Evolutionary conservation across 352 stramenopile species (phyloP).

Genomic region (Plasmopara muralis): DNA sequence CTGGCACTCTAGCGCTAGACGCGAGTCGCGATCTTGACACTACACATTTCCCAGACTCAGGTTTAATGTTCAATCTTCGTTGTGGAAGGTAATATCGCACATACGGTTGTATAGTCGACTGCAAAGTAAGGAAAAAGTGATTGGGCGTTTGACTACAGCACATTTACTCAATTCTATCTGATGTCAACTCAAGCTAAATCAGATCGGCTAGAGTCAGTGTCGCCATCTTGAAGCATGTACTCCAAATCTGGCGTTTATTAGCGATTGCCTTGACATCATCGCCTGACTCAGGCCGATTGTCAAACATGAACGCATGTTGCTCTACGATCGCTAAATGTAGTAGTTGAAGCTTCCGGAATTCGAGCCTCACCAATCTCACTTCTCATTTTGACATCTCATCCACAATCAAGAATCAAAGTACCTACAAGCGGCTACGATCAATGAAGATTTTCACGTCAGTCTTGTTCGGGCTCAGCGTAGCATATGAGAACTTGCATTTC

Average conservation of each 20-base stretch:
- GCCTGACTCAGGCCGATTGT: not conserved
- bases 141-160: not conserved
- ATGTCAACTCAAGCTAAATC: not conserved
- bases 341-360: not conserved
- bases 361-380: not conserved
- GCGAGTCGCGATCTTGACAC: no score
- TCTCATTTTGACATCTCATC: not conserved
- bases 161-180: not conserved
- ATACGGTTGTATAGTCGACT: no score
- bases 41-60: no score
- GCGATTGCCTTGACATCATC: not conserved
- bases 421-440: not conserved
- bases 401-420: not conserved
- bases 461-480: constrained; percentile 15
- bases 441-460: constrained; percentile 25
- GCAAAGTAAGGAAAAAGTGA: no score
- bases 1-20: no score
- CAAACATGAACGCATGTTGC: not conserved
- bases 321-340: not conserved
- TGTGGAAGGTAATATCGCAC: no score
- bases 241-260: not conserved
- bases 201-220: not conserved
- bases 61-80: no score
- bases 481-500: constrained; percentile 15
- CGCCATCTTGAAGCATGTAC: not conserved